Evolutionary conservation across 441 rosid species (phyloP).

Genomic region (Gossypium schwendimanii): DNA sequence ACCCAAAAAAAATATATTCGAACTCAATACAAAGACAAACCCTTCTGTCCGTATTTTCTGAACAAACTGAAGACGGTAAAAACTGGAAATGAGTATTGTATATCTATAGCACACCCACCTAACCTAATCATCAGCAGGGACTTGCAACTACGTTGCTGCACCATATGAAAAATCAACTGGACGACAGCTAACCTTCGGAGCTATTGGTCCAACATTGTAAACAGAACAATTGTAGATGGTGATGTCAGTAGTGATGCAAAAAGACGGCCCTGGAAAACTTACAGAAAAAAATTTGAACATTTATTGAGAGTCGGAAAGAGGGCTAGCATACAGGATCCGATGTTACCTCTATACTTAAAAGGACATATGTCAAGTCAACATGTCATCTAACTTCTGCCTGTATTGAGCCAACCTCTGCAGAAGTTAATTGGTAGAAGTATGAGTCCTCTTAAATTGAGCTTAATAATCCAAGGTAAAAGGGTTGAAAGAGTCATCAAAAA

Average conservation of each 20-base stretch:
- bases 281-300: not conserved
- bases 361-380: constrained; percentile 26
- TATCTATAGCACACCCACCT: not conserved
- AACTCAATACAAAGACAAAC: not conserved
- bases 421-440: not conserved
- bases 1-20: not conserved
- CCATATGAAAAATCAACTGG: not conserved
- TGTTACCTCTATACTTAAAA: constrained; percentile 19
- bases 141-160: not conserved
- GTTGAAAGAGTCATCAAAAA: not conserved
- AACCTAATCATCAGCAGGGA: not conserved
- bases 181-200: constrained; percentile 1
- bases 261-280: not conserved
- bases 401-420: constrained; percentile 75
- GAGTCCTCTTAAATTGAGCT: not conserved
- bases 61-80: not conserved
- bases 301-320: not conserved
- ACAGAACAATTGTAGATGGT: not conserved
- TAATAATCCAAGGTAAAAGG: not conserved
- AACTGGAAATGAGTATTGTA: not conserved
- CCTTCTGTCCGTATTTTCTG: not conserved
- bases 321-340: not conserved
- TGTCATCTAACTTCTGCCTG: constrained; percentile 85
- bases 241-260: not conserved
- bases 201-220: not conserved